Evolutionary conservation across 2,329 filamentous ascomycete species (phyloP).

Genomic region (Corynespora cassiicola): DNA sequence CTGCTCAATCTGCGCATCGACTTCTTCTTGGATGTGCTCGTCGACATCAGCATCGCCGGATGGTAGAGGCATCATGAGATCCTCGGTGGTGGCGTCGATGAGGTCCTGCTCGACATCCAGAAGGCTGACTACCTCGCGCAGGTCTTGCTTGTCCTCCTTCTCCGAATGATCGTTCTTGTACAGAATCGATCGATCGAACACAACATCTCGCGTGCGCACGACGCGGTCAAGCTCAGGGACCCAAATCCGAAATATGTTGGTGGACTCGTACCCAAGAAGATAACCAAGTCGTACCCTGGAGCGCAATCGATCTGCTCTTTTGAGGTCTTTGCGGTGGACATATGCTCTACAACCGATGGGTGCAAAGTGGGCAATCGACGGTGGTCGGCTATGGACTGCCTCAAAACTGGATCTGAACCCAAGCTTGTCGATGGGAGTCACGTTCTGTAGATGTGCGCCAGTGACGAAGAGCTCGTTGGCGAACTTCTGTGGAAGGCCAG

Average conservation of each 20-base stretch:
- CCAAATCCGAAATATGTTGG: slow-evolving; percentile 21
- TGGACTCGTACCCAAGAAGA: slow-evolving; percentile 20
- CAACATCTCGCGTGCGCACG: slow-evolving; percentile 3
- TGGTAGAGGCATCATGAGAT: too few species aligned
- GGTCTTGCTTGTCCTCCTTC: too few species aligned
- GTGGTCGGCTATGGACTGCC: slow-evolving; percentile 5
- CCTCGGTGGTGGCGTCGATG: too few species aligned
- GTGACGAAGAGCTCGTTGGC: slow-evolving; percentile 9
- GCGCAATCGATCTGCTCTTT: slow-evolving; percentile 13
- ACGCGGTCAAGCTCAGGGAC: slow-evolving; percentile 5
- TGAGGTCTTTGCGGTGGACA: slow-evolving; percentile 11
- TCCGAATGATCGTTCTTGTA: too few species aligned
- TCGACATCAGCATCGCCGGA: too few species aligned
- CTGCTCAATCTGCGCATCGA: too few species aligned
- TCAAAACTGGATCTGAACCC: slow-evolving; percentile 16
- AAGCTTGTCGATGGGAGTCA: slow-evolving; percentile 9
- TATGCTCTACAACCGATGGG: slow-evolving; percentile 11
- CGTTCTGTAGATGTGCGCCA: slow-evolving; percentile 12
- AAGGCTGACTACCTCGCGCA: too few species aligned
- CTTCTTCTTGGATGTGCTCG: too few species aligned
- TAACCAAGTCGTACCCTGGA: slow-evolving; percentile 18
- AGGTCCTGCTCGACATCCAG: too few species aligned
- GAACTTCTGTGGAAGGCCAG: slow-evolving; percentile 9
- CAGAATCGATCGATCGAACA: slow-evolving; percentile 1
- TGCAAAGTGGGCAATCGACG: slow-evolving; percentile 1